A percentile compares a stretch with the other conserved stretches of the same genome.
Conservation (phyloP, 257 asterid genomes). For the Nicotiana obtusifolia region DNA sequence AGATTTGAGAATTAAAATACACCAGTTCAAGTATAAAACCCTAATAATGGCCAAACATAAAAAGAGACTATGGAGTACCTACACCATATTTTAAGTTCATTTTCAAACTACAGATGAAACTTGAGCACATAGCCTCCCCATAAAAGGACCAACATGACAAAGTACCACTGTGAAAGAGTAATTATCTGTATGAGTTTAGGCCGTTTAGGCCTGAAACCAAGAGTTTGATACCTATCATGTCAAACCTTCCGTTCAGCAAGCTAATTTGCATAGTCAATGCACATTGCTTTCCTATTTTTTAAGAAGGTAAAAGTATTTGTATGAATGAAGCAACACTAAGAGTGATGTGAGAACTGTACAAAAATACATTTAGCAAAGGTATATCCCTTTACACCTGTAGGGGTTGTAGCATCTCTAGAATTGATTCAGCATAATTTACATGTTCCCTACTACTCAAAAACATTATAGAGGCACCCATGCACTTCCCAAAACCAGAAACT, state of each 20-base stretch:
- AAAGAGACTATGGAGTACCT: neutral
- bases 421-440: no score
- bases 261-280: conserved; percentile 75
- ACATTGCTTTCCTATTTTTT: conserved; percentile 47
- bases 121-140: neutral
- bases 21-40: neutral
- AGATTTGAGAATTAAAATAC: no score
- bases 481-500: no score
- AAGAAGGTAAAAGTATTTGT: no score
- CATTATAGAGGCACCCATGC: no score
- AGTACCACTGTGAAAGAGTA: neutral
- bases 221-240: conserved; percentile 73
- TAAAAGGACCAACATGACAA: neutral
- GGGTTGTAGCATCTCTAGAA: no score
- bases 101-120: neutral
- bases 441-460: no score
- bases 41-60: neutral
- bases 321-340: no score
- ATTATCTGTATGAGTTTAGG: conserved; percentile 75
- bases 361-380: no score
- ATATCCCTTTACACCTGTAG: no score
- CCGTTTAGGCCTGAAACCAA: conserved; percentile 73
- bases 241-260: conserved; percentile 84
- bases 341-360: no score
- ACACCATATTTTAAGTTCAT: neutral